These are phyloP conservation scores for Asterella californica DNA, from an alignment of 225 moss, liverwort and hornwort genomes.

Conservation along the genomic window DNA sequence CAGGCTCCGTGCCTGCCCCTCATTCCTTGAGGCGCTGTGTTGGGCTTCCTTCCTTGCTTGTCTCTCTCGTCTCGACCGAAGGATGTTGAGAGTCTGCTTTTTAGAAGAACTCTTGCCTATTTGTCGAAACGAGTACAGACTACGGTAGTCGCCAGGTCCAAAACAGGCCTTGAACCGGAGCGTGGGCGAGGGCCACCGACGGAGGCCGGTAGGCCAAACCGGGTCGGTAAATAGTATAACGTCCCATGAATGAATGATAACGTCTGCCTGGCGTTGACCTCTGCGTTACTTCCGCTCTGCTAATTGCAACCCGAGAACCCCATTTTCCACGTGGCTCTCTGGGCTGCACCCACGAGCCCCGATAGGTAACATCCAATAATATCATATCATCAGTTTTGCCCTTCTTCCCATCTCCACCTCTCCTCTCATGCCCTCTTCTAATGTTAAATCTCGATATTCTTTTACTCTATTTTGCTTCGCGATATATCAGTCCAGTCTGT, in stretches of 20 bases:
- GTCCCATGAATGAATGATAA: conserved; percentile 22
- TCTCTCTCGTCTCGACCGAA: neutral
- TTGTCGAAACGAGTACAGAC: neutral
- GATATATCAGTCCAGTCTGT: no score
- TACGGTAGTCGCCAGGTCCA: no score
- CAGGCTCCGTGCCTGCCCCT: neutral
- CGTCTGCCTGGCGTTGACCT: conserved; percentile 22
- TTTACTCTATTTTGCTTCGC: no score
- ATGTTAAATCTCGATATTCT: no score
- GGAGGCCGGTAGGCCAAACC: neutral
- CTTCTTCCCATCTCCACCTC: neutral
- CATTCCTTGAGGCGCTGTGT: neutral
- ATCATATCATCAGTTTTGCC: conserved; percentile 5
- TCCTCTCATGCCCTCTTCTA: neutral
- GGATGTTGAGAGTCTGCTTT: neutral
- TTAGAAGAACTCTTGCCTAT: conserved; percentile 5
- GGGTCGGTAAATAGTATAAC: conserved; percentile 14
- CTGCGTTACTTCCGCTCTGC: conserved; percentile 10
- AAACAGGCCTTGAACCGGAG: neutral
- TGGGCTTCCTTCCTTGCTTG: neutral
- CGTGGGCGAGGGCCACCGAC: conserved; percentile 3
- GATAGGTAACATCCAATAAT: conserved; percentile 8
- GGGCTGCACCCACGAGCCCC: neutral
- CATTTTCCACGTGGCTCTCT: neutral
- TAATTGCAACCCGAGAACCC: conserved; percentile 8